These are phyloP conservation scores for Venturia oleaginea DNA, from an alignment of 2,329 filamentous ascomycete species.

Conservation along the genomic window DNA sequence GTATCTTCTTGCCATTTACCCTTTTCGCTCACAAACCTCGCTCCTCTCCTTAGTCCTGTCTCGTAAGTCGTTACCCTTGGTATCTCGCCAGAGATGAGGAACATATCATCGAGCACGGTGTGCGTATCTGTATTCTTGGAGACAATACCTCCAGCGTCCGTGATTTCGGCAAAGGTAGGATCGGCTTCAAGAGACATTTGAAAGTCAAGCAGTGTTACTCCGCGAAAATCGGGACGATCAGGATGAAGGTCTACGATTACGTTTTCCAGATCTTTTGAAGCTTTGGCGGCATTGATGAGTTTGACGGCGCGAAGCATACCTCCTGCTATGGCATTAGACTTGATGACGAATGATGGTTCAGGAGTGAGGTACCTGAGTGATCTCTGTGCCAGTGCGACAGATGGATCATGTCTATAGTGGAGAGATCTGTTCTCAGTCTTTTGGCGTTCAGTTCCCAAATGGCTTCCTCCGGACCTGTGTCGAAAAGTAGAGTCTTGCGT, in stretches of 20 bases:
- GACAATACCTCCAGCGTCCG: constrained; percentile 33
- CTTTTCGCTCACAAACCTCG: constrained; percentile 33
- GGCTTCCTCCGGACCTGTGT: constrained; percentile 44
- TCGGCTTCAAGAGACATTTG: constrained; percentile 45
- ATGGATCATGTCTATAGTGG: constrained; percentile 38
- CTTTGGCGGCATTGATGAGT: constrained; percentile 35
- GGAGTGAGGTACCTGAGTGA: constrained; percentile 35
- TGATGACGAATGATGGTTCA: background rate
- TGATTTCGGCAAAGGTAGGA: constrained; percentile 41
- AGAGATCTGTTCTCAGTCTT: constrained; percentile 35
- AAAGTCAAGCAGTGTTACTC: constrained; percentile 32
- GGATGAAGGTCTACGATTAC: constrained; percentile 40
- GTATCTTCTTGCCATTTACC: constrained; percentile 41
- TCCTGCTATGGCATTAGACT: constrained; percentile 21
- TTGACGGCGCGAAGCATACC: constrained; percentile 42
- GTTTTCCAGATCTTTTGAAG: constrained; percentile 15
- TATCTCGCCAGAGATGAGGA: constrained; percentile 46
- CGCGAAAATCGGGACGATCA: constrained; percentile 42
- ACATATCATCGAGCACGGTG: constrained; percentile 40
- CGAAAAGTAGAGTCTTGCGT: constrained; percentile 43
- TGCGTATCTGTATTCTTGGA: constrained; percentile 33
- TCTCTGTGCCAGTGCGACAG: constrained; percentile 49
- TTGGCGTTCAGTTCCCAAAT: constrained; percentile 42
- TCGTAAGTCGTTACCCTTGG: constrained; percentile 43
- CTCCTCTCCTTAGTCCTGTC: constrained; percentile 35